These are phyloP conservation scores for Rasamsonia emersonii DNA, from an alignment of 2,329 filamentous ascomycete species.

Conservation along the genomic window DNA sequence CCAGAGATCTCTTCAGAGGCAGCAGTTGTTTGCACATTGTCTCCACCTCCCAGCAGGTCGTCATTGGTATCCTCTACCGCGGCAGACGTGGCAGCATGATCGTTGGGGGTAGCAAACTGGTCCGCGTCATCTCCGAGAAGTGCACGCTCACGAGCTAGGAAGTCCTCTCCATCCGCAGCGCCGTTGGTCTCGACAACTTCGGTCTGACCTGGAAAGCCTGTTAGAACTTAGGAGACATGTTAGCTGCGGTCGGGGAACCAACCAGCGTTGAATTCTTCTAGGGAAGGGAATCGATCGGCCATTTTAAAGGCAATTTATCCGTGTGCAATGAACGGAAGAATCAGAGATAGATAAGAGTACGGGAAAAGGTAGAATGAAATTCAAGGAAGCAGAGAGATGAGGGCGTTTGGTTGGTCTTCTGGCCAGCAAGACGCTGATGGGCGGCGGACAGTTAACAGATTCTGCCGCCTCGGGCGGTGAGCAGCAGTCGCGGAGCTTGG, in stretches of 20 bases:
- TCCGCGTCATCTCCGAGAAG: slow-evolving; percentile 85
- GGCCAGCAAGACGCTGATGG: no score
- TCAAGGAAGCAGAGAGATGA: no score
- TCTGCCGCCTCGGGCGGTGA: no score
- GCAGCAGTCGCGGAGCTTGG: no score
- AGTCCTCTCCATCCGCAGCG: slow-evolving; percentile 62
- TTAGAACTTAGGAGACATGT: slow-evolving; percentile 18
- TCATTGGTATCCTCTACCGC: slow-evolving; percentile 59
- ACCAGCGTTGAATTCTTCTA: slow-evolving; percentile 66
- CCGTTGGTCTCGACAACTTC: slow-evolving; percentile 22
- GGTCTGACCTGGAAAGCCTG: slow-evolving; percentile 23
- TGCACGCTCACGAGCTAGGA: slow-evolving; percentile 85
- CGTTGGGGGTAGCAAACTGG: slow-evolving; percentile 72
- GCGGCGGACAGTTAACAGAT: no score
- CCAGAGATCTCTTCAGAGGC: slow-evolving; percentile 42
- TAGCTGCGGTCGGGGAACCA: slow-evolving; percentile 21
- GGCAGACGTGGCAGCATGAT: slow-evolving; percentile 50
- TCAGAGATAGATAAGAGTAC: no score
- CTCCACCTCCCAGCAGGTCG: slow-evolving; percentile 62
- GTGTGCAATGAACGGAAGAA: no score
- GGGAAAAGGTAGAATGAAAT: no score
- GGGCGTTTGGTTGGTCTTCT: no score
- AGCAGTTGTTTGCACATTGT: slow-evolving; percentile 12
- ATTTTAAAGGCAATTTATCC: no score
- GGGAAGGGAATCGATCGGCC: slow-evolving; percentile 70